These are phyloP conservation scores for Pharus latifolius DNA, from an alignment of 176 grass and related monocot genomes.

Conservation along the genomic window DNA sequence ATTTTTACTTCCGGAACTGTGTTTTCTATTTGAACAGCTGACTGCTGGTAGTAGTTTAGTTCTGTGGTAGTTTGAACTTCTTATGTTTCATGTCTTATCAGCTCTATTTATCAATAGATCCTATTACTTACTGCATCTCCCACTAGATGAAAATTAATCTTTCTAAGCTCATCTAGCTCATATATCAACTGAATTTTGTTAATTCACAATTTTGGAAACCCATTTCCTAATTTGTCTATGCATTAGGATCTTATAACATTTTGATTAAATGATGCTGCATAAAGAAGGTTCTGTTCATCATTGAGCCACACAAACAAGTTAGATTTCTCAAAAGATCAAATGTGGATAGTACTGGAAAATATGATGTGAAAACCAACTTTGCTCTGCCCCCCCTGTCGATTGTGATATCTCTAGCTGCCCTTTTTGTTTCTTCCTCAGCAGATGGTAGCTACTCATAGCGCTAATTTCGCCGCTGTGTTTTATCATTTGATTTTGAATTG, in stretches of 20 bases:
- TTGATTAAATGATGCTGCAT: not conserved
- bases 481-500: not conserved
- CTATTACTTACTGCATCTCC: not conserved
- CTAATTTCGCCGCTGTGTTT: not conserved
- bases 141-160: not conserved
- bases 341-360: conserved; percentile 1
- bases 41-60: not conserved
- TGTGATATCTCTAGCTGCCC: not conserved
- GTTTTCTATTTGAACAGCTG: not conserved
- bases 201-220: not conserved
- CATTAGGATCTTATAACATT: not conserved
- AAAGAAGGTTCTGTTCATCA: not conserved
- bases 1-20: not conserved
- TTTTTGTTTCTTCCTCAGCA: not conserved
- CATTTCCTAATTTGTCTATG: not conserved
- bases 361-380: conserved; percentile 19
- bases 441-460: not conserved
- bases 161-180: not conserved
- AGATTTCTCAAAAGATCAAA: not conserved
- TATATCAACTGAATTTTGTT: not conserved
- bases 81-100: not conserved
- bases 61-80: not conserved
- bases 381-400: too few species aligned
- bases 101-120: not conserved
- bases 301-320: not conserved